A percentile compares a stretch with the other conserved stretches of the same genome.
Evolutionary conservation across 2,329 filamentous ascomycete species (phyloP).

Genomic region (Graphiopsis chlorocephala): DNA sequence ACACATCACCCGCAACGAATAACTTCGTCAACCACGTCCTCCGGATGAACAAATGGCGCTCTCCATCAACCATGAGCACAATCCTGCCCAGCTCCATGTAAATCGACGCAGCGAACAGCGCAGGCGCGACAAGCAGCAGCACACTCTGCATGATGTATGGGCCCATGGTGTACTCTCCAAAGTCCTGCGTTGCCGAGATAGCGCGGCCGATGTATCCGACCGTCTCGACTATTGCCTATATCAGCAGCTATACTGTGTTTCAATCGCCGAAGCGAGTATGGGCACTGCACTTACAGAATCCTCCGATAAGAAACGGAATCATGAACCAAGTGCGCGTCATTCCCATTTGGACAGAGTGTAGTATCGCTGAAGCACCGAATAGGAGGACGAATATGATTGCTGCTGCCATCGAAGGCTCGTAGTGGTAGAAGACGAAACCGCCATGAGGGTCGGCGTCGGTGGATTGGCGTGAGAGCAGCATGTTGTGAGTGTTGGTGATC

Average conservation of each 20-base stretch:
- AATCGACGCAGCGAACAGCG: conserved; percentile 50
- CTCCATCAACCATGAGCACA: conserved; percentile 41
- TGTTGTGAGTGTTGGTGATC: background rate
- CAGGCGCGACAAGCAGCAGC: conserved; percentile 49
- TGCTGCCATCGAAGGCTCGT: conserved; percentile 27
- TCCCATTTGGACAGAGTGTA: conserved; percentile 41
- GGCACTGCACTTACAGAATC: conserved; percentile 42
- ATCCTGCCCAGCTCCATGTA: conserved; percentile 51
- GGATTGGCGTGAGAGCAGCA: conserved; percentile 11
- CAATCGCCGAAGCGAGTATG: background rate
- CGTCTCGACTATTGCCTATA: conserved; percentile 43
- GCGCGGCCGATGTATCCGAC: conserved; percentile 54
- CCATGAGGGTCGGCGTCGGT: conserved; percentile 10
- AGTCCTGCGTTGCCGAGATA: conserved; percentile 39
- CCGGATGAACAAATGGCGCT: conserved; percentile 43
- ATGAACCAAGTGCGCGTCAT: conserved; percentile 49
- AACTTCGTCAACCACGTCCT: conserved; percentile 46
- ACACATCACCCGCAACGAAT: conserved; percentile 49
- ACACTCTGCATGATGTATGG: conserved; percentile 45
- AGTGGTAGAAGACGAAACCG: conserved; percentile 27
- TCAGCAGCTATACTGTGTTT: background rate
- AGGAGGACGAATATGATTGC: conserved; percentile 33
- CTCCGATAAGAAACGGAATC: conserved; percentile 52
- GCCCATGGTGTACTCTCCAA: conserved; percentile 35
- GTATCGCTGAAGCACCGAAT: conserved; percentile 29